phyloP scores from a whole-genome alignment of 1,139 yeast species.

The Zygosaccharomyces sapae region DNA sequence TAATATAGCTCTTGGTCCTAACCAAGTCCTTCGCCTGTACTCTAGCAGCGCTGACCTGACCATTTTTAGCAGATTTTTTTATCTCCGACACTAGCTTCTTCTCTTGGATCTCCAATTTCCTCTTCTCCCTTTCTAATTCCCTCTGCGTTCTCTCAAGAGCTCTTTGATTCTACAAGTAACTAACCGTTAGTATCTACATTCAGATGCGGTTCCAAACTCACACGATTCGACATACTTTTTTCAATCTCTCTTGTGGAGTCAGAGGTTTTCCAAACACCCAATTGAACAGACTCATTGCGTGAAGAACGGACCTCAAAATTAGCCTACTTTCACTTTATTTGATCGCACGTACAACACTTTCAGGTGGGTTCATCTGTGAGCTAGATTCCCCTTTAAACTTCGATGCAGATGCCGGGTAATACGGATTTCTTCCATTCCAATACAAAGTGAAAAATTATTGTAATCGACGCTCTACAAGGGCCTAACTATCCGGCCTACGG shows the following conservation, averaged over 20 bases:
- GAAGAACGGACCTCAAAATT: background rate
- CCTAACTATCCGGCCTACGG: too few species aligned
- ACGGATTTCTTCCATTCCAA: background rate
- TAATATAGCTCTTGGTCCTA: slow-evolving; percentile 74
- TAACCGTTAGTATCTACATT: background rate
- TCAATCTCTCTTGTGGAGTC: slow-evolving; percentile 91
- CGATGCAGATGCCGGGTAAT: background rate
- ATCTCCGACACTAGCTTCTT: slow-evolving; percentile 81
- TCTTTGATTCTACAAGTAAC: slow-evolving; percentile 61
- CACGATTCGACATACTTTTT: slow-evolving; percentile 47
- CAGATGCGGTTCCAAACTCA: background rate
- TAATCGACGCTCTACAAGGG: background rate
- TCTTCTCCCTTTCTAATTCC: slow-evolving; percentile 81
- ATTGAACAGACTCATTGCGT: slow-evolving; percentile 61
- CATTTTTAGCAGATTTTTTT: slow-evolving; percentile 83
- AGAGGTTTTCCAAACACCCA: slow-evolving; percentile 94
- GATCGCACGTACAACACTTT: background rate
- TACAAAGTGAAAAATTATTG: background rate
- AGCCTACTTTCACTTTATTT: background rate
- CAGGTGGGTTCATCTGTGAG: background rate
- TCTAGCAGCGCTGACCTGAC: slow-evolving; percentile 84
- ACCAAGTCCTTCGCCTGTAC: slow-evolving; percentile 94
- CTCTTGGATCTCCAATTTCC: slow-evolving; percentile 84
- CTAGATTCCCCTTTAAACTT: background rate
- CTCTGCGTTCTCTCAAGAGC: slow-evolving; percentile 92